These are phyloP conservation scores for Bacidia rubella DNA, from an alignment of 495 filamentous ascomycete genomes.

Conservation along the genomic window DNA sequence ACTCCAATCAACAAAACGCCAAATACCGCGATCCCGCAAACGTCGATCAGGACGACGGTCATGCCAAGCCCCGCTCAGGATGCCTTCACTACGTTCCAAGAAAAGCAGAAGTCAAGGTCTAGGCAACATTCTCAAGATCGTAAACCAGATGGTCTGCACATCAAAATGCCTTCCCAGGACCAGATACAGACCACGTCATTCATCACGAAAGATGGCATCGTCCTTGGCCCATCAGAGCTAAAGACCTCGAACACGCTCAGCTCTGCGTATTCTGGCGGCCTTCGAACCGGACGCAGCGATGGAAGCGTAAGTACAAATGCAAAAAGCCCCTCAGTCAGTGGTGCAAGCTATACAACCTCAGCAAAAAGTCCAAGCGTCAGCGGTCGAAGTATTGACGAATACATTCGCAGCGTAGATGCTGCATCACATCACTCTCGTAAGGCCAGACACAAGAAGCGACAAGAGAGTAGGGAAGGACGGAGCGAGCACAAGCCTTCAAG, in stretches of 20 bases:
- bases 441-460: slow-evolving; percentile 30
- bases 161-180: slow-evolving; percentile 51
- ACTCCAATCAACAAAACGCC: slow-evolving; percentile 31
- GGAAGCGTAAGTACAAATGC: slow-evolving; percentile 4
- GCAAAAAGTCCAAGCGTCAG: slow-evolving; percentile 40
- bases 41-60: slow-evolving; percentile 31
- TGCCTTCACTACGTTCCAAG: slow-evolving; percentile 42
- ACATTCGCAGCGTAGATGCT: slow-evolving; percentile 74
- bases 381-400: slow-evolving; percentile 63
- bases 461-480: slow-evolving; percentile 44
- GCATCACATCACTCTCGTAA: slow-evolving; percentile 50
- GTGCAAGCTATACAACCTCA: slow-evolving; percentile 32
- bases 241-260: slow-evolving; percentile 13
- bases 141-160: slow-evolving; percentile 69
- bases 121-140: slow-evolving; percentile 65
- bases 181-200: slow-evolving; percentile 14
- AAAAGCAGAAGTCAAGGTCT: slow-evolving; percentile 41
- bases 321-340: slow-evolving; percentile 33
- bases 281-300: slow-evolving; percentile 13
- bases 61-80: slow-evolving; percentile 45
- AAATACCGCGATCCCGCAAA: slow-evolving; percentile 38
- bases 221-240: slow-evolving; percentile 10
- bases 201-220: slow-evolving; percentile 7
- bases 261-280: slow-evolving; percentile 13
- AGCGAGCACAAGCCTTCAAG: slow-evolving; percentile 35